Evolutionary conservation across 345 rosid species (phyloP), one percentile per base, ranked within the genome.

Genomic region (Stellera chamaejasme): DNA sequence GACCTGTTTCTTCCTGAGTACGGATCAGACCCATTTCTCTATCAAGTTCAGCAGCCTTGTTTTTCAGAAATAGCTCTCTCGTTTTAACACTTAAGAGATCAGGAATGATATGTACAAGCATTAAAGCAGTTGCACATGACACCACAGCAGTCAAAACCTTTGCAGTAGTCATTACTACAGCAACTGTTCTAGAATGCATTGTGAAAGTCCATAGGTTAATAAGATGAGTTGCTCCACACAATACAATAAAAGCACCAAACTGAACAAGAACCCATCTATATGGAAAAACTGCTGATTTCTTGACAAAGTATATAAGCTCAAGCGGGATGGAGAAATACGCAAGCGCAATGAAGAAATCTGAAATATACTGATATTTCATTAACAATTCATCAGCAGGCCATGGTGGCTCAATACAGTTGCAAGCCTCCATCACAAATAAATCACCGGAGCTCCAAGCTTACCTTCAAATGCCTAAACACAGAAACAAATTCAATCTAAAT

Each of bases 231-330:
- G 99, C 97, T 11, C 99, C 99, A 49, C 99, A 94, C n/a, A 94
- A 81, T 56, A 94, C 99, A 15, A 94, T 94, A 69, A 94, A 94
- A 62, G 97, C 99, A 48, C 99, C 99, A 44, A 94, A 94, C 74
- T 94, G 99, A 54, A 94, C 97, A 47, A 94, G 99, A 23, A 94
- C 99, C 97, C 99, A 94, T 77, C 87, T 68, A 60, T 94, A 94
- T 3, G 99, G 97, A 54, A 94, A 90, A 15, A 90, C 85, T 0
- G 95, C 75, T 19, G 99, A 94, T 71, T 94, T 90, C 81, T 94
- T 94, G 58, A 94, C 99, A 48, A 94, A 94, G 68, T 94, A 94
- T 44, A 94, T 87, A 48, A 94, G 76, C 78, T 94, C 99, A 2
- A 93, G 70, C 54, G 99, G 99, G 65, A 94, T 94, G 2, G 99